Conservation (phyloP, 169 alveolate genomes). For the Miamiensis avidus region DNA sequence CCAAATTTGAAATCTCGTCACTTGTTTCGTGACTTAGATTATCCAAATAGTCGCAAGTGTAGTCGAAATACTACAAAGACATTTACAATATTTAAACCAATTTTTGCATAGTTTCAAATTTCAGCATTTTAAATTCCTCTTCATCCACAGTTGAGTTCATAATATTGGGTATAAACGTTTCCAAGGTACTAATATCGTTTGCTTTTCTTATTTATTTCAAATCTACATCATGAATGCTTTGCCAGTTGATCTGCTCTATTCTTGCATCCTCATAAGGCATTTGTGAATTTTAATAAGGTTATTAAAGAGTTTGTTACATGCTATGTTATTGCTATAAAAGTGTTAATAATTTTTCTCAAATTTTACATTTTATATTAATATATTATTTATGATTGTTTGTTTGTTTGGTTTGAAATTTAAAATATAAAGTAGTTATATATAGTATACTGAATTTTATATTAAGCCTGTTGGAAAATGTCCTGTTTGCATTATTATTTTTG, state of each 20-base stretch:
- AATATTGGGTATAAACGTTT: constrained; percentile 12
- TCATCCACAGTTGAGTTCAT: constrained; percentile 3
- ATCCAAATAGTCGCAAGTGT: constrained; percentile 13
- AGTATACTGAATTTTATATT: no score
- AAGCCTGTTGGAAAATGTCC: no score
- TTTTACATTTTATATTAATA: no score
- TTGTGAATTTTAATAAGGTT: no score
- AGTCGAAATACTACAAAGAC: constrained; percentile 23
- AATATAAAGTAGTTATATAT: no score
- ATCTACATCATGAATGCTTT: constrained; percentile 4
- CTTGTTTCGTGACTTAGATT: constrained; percentile 15
- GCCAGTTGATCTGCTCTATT: constrained; percentile 1
- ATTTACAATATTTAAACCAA: not conserved
- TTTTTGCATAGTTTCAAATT: constrained; percentile 14
- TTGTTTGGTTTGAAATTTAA: no score
- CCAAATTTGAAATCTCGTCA: constrained; percentile 6
- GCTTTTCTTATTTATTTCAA: not conserved
- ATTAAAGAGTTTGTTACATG: no score
- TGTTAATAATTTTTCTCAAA: no score
- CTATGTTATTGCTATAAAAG: no score
- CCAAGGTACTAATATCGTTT: constrained; percentile 21
- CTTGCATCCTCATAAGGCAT: not conserved
- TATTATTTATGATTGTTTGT: no score
- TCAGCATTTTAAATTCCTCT: constrained; percentile 15
- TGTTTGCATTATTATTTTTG: no score